Conservation (phyloP, 306 rosid species). For the Rubus parviflorus region DNA sequence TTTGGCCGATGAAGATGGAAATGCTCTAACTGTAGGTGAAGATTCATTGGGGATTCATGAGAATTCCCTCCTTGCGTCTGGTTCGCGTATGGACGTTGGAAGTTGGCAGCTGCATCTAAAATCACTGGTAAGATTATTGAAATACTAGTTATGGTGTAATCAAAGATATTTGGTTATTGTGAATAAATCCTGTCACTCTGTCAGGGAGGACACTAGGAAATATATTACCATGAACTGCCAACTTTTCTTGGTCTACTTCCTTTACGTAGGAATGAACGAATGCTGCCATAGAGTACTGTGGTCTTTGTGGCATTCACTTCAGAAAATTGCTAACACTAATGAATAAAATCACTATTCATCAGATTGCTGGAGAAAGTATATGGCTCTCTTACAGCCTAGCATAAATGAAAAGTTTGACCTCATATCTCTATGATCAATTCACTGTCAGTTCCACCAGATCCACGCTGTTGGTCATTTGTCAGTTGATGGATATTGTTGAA, state of each 20-base stretch:
- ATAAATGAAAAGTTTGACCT: neutral
- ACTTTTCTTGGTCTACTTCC: conserved; percentile 5
- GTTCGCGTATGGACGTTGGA: conserved; percentile 80
- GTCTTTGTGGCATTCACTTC: neutral
- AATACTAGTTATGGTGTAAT: conserved; percentile 12
- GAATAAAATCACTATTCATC: neutral
- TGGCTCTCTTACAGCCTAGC: neutral
- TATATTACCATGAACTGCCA: conserved; percentile 1
- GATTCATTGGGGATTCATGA: conserved; percentile 46
- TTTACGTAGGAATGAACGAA: neutral
- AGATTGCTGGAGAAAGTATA: neutral
- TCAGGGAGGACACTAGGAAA: conserved; percentile 1
- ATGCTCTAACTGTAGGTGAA: conserved; percentile 49
- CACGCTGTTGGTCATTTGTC: neutral
- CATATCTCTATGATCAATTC: neutral
- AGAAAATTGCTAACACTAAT: neutral
- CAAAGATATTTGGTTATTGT: neutral
- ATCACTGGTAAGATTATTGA: conserved; percentile 62
- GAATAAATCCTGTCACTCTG: conserved; percentile 2
- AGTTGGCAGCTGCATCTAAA: conserved; percentile 92
- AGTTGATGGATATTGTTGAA: neutral
- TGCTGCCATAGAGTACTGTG: neutral
- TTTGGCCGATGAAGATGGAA: conserved; percentile 86
- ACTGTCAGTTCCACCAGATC: neutral
- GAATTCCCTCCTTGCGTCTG: conserved; percentile 69